A percentile compares a stretch with the other conserved stretches of the same genome.
Conservation (phyloP, 768 basidiomycete genomes). For the Gymnopilus dilepis region DNA sequence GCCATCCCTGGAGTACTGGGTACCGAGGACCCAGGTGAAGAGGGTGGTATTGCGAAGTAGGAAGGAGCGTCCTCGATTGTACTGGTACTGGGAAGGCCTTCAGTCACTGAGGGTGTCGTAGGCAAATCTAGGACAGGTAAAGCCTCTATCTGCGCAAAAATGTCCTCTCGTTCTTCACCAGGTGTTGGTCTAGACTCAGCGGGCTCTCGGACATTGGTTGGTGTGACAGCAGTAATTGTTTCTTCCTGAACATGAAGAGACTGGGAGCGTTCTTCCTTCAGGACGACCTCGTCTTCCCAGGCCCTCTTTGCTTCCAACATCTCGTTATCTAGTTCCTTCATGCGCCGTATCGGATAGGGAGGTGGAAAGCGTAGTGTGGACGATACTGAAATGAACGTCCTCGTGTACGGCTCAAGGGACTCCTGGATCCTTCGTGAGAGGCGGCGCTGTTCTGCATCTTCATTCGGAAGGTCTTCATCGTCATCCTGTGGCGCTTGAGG, state of each 20-base stretch:
- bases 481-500: constrained; percentile 8
- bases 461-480: constrained; percentile 61
- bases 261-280: constrained; percentile 70
- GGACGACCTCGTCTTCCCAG: constrained; percentile 88
- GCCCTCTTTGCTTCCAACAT: constrained; percentile 70
- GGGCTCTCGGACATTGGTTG: constrained; percentile 24
- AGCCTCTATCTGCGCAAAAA: constrained; percentile 73
- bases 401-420: constrained; percentile 82
- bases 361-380: constrained; percentile 92
- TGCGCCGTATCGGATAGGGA: constrained; percentile 83
- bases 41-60: constrained; percentile 35
- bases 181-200: not conserved
- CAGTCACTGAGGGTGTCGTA: constrained; percentile 50
- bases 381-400: constrained; percentile 92
- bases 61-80: constrained; percentile 32
- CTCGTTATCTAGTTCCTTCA: constrained; percentile 87
- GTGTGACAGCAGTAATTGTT: constrained; percentile 39
- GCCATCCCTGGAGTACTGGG: constrained; percentile 19
- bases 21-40: constrained; percentile 18
- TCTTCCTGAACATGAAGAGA: constrained; percentile 48
- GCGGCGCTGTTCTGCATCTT: constrained; percentile 70
- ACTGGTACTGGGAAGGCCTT: constrained; percentile 34
- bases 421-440: constrained; percentile 81
- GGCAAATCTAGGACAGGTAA: constrained; percentile 42
- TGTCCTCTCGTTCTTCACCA: constrained; percentile 46